Base-by-base conservation (phyloP, 495 filamentous ascomycete species). In the Amorphotheca resinae region DNA sequence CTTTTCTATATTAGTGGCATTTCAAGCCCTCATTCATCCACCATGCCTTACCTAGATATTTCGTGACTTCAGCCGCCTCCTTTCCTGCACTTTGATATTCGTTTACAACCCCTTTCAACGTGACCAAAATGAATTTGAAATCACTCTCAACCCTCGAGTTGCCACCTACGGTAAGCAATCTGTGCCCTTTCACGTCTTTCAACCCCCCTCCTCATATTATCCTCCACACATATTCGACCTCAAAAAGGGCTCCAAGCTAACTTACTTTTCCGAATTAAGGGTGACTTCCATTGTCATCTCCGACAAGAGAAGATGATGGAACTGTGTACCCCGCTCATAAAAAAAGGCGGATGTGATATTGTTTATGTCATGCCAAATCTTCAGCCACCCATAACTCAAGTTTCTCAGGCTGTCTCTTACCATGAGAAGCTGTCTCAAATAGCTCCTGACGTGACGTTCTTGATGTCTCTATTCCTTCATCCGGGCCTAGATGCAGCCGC, bases 401-500 rank as follows among this genome's bases (percentile, higher is more conserved):
- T 88, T 32, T 64, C 71, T 43, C 73, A 79, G 57, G 86, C 84
- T 21, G 63, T 93, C 14, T 75, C 79, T 40, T 95, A 94, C 64
- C 70, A 80, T 50, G 61, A 68, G 39, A 66, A 67, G 7, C 70
- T 95, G 37, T 63, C 72, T 50, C 66, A 70, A 39, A 64, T 88
- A 50, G 82, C 81, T 37, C 79, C 80, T 0, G 70, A 73, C 26
- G 79, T 95, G 33, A 77, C 72, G 43, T 95, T 77, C 56, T 73
- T 94, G 43, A 93, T 95, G 87, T 82, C 85, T 3, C 70, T 95
- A 20, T 95, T 91, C 58, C 74, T 93, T 26, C 62, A 66, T 43
- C 69, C 80, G 34, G 72, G 66, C 21, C 72, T 94, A 38, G 93
- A 82, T 2, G 82, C 87, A 4, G 80, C 82, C 25, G 76, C 76